A percentile compares a stretch with the other conserved stretches of the same genome.
These are phyloP conservation scores for Trichophyton benhamiae DNA, from an alignment of 2,329 filamentous ascomycete genomes.

Conservation along the genomic window DNA sequence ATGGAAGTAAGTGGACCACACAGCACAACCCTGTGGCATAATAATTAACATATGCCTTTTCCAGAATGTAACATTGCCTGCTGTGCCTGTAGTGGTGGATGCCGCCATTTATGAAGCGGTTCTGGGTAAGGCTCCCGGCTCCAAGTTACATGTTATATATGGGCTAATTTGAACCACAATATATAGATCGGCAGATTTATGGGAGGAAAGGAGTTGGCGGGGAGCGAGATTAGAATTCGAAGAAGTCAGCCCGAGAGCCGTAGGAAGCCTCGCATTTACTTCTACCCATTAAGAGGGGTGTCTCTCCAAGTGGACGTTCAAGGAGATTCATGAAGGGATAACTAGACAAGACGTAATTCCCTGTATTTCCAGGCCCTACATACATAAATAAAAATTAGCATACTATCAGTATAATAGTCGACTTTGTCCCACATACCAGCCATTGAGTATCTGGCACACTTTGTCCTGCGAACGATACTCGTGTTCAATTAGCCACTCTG, in stretches of 20 bases:
- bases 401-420: neutral
- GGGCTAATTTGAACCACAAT: neutral
- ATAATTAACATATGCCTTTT: neutral
- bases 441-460: neutral
- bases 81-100: neutral
- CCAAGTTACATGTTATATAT: neutral
- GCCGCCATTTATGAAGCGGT: neutral
- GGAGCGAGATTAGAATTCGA: too few species aligned
- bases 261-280: too few species aligned
- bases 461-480: neutral
- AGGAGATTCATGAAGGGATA: neutral
- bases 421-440: neutral
- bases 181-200: neutral
- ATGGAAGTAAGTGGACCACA: neutral
- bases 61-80: neutral
- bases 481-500: neutral
- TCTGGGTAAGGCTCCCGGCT: neutral
- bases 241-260: too few species aligned
- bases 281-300: too few species aligned
- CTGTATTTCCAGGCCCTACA: neutral
- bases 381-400: neutral
- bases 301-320: neutral
- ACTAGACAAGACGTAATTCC: neutral
- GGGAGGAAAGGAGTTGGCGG: too few species aligned
- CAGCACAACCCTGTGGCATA: neutral